Conservation (phyloP, 257 asterid genomes). For the Agastache rugosa region DNA sequence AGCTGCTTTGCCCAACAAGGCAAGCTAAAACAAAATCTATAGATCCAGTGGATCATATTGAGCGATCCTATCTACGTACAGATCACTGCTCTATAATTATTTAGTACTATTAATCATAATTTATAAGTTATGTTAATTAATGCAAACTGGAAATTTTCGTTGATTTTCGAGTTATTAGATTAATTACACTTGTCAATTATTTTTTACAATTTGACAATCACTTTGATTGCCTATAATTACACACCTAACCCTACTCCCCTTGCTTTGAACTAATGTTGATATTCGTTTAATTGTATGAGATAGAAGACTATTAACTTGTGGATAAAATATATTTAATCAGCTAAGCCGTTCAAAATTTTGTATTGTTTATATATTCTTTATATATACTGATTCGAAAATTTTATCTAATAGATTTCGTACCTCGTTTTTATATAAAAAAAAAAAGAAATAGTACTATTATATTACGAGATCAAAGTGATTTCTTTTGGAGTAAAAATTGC, state of each 20-base stretch:
- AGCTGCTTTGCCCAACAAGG: conserved; percentile 38
- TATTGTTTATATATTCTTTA: neutral
- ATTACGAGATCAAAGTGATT: too few species aligned
- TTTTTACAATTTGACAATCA: conserved; percentile 34
- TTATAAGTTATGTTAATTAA: neutral
- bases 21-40: conserved; percentile 25
- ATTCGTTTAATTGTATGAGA: neutral
- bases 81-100: neutral
- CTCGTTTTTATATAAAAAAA: too few species aligned
- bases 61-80: conserved; percentile 2
- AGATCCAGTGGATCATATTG: conserved; percentile 11
- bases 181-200: conserved; percentile 15
- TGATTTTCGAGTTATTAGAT: conserved; percentile 19
- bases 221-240: conserved; percentile 22
- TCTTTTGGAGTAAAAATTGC: neutral
- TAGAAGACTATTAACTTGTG: conserved; percentile 10
- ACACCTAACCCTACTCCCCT: conserved; percentile 38
- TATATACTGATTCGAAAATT: neutral
- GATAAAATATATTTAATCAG: neutral
- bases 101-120: neutral
- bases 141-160: neutral
- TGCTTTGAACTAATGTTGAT: conserved; percentile 21
- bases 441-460: too few species aligned
- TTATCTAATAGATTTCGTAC: neutral
- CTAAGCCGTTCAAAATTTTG: neutral